Evolutionary conservation across 2,329 filamentous ascomycete genomes (phyloP), one percentile per base, ranked within the genome.

Genomic region (Neofusicoccum cordaticola): DNA sequence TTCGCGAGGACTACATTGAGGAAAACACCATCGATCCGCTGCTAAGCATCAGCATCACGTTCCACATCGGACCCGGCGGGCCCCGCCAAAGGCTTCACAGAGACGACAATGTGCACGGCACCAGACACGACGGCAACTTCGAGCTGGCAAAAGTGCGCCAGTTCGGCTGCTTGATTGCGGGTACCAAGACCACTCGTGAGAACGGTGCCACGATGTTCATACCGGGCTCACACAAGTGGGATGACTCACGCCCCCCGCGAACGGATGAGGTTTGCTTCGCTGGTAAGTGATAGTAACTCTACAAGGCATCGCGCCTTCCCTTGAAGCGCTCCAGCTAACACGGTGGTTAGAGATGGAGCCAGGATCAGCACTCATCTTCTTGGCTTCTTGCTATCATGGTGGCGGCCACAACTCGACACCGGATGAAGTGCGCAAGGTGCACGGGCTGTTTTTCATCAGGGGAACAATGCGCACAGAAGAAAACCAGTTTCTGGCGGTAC

Each of bases 311-410:
- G 17, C n/a, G 11, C 39, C 12, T 35, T 27, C 19, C 15, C 31
- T 17, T 22, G 22, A 22, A 60, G 8, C 3, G 35, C 7, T 15
- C 8, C 9, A 17, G 57, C 50, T 58, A 17, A 52, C 2, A 13
- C 1, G 11, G 5, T 2, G 52, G 8, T 6, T 62, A 77, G 76
- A 78, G 64, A 78, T 78, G 75, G 66, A 71, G 17, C 69, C 74
- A 9, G 76, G 76, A 2, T 73, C 72, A 1, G 76, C 75, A 2
- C 65, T 78, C n/a, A 71, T 78, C 19, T 77, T 78, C 63, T 71
- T 77, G 1, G 73, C 70, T 2, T 69, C 72, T 4, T 69, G 67
- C 17, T 77, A 72, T 31, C 75, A 78, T 48, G 75, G 75, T 4
- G 75, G 71, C 15, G 75, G 71, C 1, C 71, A 74, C 35, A 76